Conservation (phyloP, 805 yeast genomes). For the Debaryomyces hansenii region DNA sequence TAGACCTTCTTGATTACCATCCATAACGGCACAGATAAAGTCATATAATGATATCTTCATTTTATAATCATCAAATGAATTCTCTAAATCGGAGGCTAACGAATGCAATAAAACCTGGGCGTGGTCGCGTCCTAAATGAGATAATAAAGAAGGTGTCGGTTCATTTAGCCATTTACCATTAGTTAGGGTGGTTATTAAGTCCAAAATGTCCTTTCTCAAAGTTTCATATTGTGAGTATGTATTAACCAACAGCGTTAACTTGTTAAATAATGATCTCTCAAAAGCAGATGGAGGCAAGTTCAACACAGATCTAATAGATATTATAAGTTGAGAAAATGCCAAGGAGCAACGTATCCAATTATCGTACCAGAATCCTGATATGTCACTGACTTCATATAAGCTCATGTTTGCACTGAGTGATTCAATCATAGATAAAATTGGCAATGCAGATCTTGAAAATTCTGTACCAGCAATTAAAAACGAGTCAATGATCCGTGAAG, state of each 20-base stretch:
- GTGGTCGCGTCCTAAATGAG: conserved; percentile 71
- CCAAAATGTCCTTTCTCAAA: conserved; percentile 53
- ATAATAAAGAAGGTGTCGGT: conserved; percentile 72
- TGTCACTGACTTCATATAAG: conserved; percentile 40
- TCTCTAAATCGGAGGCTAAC: conserved; percentile 59
- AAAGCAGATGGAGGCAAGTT: conserved; percentile 58
- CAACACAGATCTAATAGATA: conserved; percentile 55
- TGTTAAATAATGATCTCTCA: conserved; percentile 59
- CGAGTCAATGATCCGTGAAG: conserved; percentile 50
- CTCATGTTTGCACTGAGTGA: conserved; percentile 37
- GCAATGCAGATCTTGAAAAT: conserved; percentile 53
- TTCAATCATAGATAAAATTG: conserved; percentile 53
- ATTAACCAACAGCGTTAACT: conserved; percentile 55
- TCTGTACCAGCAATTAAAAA: conserved; percentile 55
- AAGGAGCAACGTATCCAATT: conserved; percentile 53
- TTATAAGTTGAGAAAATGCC: conserved; percentile 54
- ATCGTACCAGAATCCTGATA: conserved; percentile 47
- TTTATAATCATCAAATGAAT: conserved; percentile 51
- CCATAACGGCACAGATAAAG: conserved; percentile 67
- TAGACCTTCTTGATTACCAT: conserved; percentile 76
- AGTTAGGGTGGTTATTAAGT: conserved; percentile 57
- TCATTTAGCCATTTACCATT: conserved; percentile 55
- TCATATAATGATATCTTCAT: conserved; percentile 57
- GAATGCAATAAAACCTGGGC: conserved; percentile 61
- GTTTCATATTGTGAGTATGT: conserved; percentile 52